These are phyloP conservation scores for Pseudovirgaria hyperparasitica DNA, from an alignment of 2,329 filamentous ascomycete genomes.

Conservation along the genomic window DNA sequence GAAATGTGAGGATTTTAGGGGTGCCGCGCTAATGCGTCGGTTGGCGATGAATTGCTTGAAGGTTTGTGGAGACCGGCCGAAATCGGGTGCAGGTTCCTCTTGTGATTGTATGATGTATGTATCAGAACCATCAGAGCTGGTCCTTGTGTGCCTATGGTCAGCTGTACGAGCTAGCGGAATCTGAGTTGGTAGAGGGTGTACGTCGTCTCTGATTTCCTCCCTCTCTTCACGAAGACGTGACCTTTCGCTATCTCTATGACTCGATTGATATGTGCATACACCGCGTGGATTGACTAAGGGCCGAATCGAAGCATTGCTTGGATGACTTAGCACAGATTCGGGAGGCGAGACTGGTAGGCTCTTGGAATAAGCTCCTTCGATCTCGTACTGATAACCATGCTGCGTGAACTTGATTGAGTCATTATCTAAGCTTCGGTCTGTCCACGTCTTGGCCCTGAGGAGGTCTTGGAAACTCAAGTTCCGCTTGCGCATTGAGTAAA, in stretches of 20 bases:
- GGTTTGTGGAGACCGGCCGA: slow-evolving; percentile 19
- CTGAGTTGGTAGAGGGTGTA: no score
- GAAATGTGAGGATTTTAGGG: slow-evolving; percentile 12
- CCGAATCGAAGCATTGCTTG: slow-evolving; percentile 10
- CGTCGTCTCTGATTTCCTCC: no score
- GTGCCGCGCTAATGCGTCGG: slow-evolving; percentile 14
- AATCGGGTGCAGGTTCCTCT: slow-evolving; percentile 8
- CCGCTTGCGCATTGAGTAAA: slow-evolving; percentile 25
- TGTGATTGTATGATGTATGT: slow-evolving; percentile 12
- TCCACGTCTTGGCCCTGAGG: slow-evolving; percentile 1
- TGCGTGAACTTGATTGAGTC: slow-evolving; percentile 1
- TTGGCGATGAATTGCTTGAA: slow-evolving; percentile 26
- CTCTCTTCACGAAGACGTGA: no score
- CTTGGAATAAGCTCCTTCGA: neutral
- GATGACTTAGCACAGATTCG: slow-evolving; percentile 12
- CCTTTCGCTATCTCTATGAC: no score
- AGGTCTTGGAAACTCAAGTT: slow-evolving; percentile 15
- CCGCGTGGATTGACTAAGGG: neutral
- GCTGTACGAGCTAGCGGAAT: no score
- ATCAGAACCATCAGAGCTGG: slow-evolving; percentile 12
- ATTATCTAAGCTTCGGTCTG: slow-evolving; percentile 4
- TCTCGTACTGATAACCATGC: neutral
- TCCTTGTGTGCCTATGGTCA: no score
- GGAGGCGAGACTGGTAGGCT: slow-evolving; percentile 8
- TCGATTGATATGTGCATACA: no score